Evolutionary conservation across 2,329 filamentous ascomycete genomes (phyloP).

Genomic region (Neopestalotiopsis clavispora): DNA sequence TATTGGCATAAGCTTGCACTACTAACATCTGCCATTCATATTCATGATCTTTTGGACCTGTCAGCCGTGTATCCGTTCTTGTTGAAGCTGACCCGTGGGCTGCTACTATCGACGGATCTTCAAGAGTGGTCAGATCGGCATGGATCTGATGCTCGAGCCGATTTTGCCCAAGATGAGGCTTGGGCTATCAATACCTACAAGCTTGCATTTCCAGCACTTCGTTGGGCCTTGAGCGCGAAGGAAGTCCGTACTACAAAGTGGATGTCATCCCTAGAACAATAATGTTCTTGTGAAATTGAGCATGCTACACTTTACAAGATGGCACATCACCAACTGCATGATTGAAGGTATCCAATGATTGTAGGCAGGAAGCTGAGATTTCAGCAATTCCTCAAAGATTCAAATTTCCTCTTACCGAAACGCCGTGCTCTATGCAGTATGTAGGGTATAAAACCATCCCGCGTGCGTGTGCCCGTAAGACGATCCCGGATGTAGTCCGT

Average conservation of each 20-base stretch:
- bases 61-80: background rate
- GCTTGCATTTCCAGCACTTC: too few species aligned
- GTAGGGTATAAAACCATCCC: conserved; percentile 16
- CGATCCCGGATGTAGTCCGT: conserved; percentile 1
- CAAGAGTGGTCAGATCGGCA: too few species aligned
- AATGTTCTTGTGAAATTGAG: too few species aligned
- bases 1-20: background rate
- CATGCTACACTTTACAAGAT: too few species aligned
- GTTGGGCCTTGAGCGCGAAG: too few species aligned
- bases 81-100: background rate
- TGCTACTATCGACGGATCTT: background rate
- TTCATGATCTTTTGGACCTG: background rate
- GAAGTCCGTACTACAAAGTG: too few species aligned
- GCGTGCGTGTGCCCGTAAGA: conserved; percentile 3
- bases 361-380: background rate
- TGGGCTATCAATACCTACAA: too few species aligned
- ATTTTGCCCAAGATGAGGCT: too few species aligned
- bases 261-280: too few species aligned
- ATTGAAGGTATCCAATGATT: too few species aligned
- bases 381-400: background rate
- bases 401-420: conserved; percentile 7
- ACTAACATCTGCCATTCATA: background rate
- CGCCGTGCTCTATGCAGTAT: conserved; percentile 15
- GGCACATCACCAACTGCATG: too few species aligned
- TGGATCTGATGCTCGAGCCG: too few species aligned